phyloP scores from a whole-genome alignment of 139 green algal species.

The Dunaliella primolecta region DNA sequence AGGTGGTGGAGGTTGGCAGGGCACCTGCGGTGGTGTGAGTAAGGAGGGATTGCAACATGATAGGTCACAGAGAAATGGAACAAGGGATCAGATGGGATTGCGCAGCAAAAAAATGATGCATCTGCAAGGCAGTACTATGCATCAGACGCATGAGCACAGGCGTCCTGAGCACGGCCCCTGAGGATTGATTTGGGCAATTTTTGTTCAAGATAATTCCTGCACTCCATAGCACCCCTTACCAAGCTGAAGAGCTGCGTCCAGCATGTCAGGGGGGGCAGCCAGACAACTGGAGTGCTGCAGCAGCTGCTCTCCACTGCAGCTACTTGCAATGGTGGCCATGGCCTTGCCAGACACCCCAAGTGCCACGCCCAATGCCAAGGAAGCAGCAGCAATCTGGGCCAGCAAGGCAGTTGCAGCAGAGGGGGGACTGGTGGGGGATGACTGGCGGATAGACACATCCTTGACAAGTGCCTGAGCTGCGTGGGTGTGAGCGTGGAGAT shows the following conservation, averaged over 20 bases:
- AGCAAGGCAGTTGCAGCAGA: neutral
- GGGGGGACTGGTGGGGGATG: neutral
- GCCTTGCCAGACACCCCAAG: neutral
- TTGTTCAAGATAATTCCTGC: no score
- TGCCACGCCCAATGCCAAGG: neutral
- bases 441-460: no score
- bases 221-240: constrained; percentile 13
- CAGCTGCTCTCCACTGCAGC: no score
- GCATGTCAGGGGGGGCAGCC: constrained; percentile 7
- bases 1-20: neutral
- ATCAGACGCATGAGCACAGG: no score
- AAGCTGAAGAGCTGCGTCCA: constrained; percentile 42
- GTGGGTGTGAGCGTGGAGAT: neutral
- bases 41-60: no score
- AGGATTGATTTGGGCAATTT: no score
- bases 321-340: neutral
- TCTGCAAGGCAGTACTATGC: no score
- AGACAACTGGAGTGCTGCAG: neutral
- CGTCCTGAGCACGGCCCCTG: no score
- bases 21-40: neutral
- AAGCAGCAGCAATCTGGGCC: neutral
- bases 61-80: no score
- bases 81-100: no score
- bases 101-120: no score
- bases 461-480: no score